Evolutionary conservation across 164 flowering plant genomes (phyloP).

Genomic region (Nymphaea colorata): DNA sequence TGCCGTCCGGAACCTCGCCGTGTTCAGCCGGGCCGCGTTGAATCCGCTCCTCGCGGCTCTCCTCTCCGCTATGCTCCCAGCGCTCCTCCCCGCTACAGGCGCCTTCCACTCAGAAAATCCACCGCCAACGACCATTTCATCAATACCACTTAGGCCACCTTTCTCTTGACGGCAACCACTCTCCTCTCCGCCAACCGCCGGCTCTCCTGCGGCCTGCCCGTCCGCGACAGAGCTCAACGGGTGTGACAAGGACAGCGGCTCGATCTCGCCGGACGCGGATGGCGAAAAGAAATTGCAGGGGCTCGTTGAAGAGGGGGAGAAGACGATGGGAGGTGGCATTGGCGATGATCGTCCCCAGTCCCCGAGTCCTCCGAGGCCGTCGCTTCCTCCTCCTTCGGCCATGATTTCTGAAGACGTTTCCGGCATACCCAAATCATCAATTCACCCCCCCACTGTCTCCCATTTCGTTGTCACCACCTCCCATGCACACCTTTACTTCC

Average conservation of each 20-base stretch:
- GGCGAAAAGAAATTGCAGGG: not conserved
- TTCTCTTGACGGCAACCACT: not conserved
- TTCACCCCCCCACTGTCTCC: not conserved
- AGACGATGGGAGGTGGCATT: not conserved
- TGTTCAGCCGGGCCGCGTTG: slow-evolving; percentile 42
- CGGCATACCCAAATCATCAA: not conserved
- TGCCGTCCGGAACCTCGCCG: slow-evolving; percentile 24
- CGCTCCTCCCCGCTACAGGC: not conserved
- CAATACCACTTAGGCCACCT: not conserved
- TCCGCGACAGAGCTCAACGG: not conserved
- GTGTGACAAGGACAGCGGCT: too few species aligned
- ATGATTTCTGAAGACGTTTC: not conserved
- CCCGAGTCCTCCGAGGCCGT: not conserved
- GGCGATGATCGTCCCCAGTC: not conserved
- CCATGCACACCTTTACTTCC: not conserved
- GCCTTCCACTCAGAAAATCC: slow-evolving; percentile 7
- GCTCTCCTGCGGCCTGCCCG: not conserved
- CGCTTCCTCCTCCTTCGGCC: not conserved
- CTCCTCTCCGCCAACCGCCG: not conserved
- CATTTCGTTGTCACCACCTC: not conserved
- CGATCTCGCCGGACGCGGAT: not conserved
- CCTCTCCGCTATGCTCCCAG: slow-evolving; percentile 49
- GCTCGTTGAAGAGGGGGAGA: not conserved
- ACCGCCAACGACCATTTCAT: not conserved
- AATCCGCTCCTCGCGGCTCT: slow-evolving; percentile 58